Conservation (phyloP, 495 filamentous ascomycete genomes). For the Articulospora tetracladia region DNA sequence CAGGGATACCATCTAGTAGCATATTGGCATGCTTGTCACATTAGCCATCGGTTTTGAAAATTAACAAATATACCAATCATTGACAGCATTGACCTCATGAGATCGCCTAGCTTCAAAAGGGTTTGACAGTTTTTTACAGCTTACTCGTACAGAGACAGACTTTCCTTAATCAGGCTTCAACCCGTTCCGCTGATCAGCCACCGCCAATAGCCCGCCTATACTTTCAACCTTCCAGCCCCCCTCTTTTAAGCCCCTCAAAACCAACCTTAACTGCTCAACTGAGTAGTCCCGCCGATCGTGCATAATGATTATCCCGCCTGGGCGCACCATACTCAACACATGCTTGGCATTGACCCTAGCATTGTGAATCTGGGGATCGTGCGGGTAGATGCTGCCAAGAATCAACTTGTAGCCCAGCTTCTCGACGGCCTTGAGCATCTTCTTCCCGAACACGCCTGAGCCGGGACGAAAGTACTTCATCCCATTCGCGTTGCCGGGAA, state of each 20-base stretch:
- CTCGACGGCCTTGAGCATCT: slow-evolving; percentile 55
- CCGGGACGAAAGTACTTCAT: slow-evolving; percentile 73
- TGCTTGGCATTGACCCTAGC: slow-evolving; percentile 70
- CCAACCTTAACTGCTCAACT: slow-evolving; percentile 63
- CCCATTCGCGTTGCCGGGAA: slow-evolving; percentile 22
- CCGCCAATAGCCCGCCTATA: slow-evolving; percentile 57
- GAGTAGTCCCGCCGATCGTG: slow-evolving; percentile 83
- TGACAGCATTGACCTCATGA: too few relatives aligned
- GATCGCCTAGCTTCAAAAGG: too few relatives aligned
- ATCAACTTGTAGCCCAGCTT: slow-evolving; percentile 62
- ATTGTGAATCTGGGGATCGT: slow-evolving; percentile 74
- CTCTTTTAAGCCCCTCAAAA: slow-evolving; percentile 63
- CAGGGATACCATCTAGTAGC: neutral
- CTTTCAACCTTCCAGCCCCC: slow-evolving; percentile 67
- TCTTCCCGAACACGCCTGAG: slow-evolving; percentile 69
- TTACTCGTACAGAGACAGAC: too few relatives aligned
- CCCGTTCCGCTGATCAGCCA: slow-evolving; percentile 1
- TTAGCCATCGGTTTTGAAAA: too few relatives aligned
- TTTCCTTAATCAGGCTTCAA: neutral
- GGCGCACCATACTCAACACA: slow-evolving; percentile 70
- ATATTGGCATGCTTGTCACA: too few relatives aligned
- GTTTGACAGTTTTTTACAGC: too few relatives aligned
- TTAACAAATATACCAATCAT: too few relatives aligned
- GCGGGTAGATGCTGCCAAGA: slow-evolving; percentile 79
- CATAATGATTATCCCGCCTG: slow-evolving; percentile 75